Conservation (phyloP, 352 stramenopile genomes). For the Saprolegnia parasitica region DNA sequence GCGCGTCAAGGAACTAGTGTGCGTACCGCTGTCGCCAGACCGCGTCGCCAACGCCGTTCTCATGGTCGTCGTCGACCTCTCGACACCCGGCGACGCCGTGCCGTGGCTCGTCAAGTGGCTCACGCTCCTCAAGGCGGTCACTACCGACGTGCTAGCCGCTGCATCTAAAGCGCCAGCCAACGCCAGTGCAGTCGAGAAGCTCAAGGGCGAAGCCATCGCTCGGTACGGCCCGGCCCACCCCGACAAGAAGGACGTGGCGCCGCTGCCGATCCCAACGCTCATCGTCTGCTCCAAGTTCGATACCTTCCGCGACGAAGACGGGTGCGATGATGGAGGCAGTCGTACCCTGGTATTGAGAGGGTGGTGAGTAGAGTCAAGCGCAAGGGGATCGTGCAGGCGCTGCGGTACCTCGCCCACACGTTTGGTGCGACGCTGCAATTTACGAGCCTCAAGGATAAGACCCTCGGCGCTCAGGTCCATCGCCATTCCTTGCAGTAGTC, state of each 20-base stretch:
- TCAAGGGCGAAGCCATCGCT: conserved; percentile 46
- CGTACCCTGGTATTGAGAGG: neutral
- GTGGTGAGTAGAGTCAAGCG: conserved; percentile 45
- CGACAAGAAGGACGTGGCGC: conserved; percentile 67
- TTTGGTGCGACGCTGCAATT: conserved; percentile 85
- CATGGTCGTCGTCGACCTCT: conserved; percentile 83
- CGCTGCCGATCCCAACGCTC: conserved; percentile 69
- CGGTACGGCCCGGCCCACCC: conserved; percentile 58
- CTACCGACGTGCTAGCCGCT: conserved; percentile 49
- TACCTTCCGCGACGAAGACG: conserved; percentile 82
- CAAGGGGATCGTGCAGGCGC: conserved; percentile 75
- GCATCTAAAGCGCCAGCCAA: conserved; percentile 69
- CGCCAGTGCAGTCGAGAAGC: conserved; percentile 48
- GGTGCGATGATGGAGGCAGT: neutral
- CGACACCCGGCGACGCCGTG: conserved; percentile 69
- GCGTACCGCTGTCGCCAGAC: conserved; percentile 71
- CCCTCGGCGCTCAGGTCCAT: conserved; percentile 60
- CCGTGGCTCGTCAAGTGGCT: conserved; percentile 78
- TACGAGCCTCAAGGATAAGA: conserved; percentile 85
- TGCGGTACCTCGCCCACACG: conserved; percentile 81
- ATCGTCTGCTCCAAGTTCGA: conserved; percentile 90
- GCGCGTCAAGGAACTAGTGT: conserved; percentile 78
- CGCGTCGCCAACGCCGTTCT: conserved; percentile 68
- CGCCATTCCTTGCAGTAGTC: conserved; percentile 34
- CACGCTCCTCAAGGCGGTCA: conserved; percentile 44